Evolutionary conservation across 164 flowering plant species (phyloP).

Genomic region (Cinnamomum chago): DNA sequence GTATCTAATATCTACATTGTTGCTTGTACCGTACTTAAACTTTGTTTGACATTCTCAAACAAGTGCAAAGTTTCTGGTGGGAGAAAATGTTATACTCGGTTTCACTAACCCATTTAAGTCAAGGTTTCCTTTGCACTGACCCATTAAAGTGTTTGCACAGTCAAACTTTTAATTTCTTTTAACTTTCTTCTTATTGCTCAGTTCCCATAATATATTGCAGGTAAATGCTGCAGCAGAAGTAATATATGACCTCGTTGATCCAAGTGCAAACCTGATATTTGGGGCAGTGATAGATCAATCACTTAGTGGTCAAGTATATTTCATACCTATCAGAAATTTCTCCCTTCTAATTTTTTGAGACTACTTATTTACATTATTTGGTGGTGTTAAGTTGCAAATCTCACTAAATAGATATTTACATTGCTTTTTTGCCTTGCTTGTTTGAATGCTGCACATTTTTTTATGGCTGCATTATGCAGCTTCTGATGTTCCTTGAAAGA

Average conservation of each 20-base stretch:
- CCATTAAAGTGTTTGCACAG: no score
- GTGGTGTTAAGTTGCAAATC: neutral
- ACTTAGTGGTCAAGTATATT: conserved; percentile 81
- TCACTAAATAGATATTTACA: neutral
- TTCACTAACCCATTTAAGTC: no score
- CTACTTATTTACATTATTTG: neutral
- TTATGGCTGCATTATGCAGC: neutral
- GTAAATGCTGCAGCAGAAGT: conserved; percentile 98
- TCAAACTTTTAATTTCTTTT: no score
- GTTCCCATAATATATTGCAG: conserved; percentile 26
- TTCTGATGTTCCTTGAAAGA: neutral
- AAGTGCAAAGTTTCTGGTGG: no score
- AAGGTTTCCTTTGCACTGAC: no score
- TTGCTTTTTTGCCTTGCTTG: neutral
- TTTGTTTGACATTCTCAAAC: no score
- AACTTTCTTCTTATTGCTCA: neutral
- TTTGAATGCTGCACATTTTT: neutral
- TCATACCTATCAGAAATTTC: neutral
- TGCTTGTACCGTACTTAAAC: no score
- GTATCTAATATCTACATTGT: no score
- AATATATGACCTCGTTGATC: conserved; percentile 93
- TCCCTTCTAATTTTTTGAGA: conserved; percentile 1
- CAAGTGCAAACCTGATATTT: conserved; percentile 89
- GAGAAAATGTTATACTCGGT: no score
- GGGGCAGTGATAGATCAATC: conserved; percentile 93